Conservation (phyloP, 768 basidiomycete species). For the Leccinum olivaceopallidum region DNA sequence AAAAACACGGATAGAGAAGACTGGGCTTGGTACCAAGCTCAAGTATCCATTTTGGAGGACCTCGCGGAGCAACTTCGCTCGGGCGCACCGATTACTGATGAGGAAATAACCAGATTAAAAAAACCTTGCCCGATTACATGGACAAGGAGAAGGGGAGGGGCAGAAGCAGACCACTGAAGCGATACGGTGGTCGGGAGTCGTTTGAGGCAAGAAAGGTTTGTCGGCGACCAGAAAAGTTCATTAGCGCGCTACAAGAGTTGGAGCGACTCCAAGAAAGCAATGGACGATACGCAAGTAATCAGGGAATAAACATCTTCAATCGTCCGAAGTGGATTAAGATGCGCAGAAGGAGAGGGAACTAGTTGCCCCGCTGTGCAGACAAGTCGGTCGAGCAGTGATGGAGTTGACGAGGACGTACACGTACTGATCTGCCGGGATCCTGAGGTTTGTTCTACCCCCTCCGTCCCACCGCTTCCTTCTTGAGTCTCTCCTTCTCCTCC, state of each 20-base stretch:
- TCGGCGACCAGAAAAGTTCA: conserved; percentile 27
- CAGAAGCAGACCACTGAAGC: conserved; percentile 12
- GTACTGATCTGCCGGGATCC: not conserved
- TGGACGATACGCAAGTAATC: conserved; percentile 2
- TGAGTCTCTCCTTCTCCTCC: not conserved
- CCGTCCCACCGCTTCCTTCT: not conserved
- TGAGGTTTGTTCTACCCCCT: not conserved
- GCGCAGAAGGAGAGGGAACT: not conserved
- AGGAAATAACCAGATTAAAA: conserved; percentile 54
- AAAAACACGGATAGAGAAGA: conserved; percentile 54
- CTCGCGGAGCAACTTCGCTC: conserved; percentile 53
- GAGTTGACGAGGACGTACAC: conserved; percentile 7
- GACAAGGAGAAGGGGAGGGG: conserved; percentile 14
- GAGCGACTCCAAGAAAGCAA: conserved; percentile 21
- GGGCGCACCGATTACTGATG: conserved; percentile 43
- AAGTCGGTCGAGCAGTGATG: not conserved
- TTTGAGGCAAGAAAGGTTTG: conserved; percentile 45
- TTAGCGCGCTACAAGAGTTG: conserved; percentile 39
- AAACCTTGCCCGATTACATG: conserved; percentile 48
- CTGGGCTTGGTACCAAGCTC: conserved; percentile 53
- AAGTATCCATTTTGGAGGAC: conserved; percentile 62
- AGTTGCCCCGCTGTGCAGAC: conserved; percentile 4
- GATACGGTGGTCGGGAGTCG: conserved; percentile 52
- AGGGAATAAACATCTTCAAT: conserved; percentile 14
- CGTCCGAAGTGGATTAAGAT: not conserved